phyloP scores from a whole-genome alignment of 2,329 filamentous ascomycete genomes.

The Mariannaea sp. region DNA sequence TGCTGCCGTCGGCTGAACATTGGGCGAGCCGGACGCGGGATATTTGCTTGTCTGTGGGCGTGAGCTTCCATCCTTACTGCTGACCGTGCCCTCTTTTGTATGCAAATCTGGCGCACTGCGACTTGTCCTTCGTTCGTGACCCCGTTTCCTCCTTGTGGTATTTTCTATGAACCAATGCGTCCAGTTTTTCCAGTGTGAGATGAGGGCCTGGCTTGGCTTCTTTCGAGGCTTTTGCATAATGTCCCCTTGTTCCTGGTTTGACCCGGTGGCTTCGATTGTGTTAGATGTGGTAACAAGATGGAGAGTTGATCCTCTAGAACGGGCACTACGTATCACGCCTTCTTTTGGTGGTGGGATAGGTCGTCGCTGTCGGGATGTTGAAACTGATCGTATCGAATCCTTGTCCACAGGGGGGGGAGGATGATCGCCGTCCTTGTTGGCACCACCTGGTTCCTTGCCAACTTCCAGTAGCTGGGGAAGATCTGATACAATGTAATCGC shows the following conservation, averaged over 20 bases:
- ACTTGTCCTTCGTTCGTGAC: conserved; percentile 56
- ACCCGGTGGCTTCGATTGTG: conserved; percentile 46
- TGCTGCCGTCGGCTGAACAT: conserved; percentile 47
- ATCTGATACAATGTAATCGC: conserved; percentile 70
- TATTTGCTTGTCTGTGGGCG: conserved; percentile 66
- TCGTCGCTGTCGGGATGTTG: conserved; percentile 76
- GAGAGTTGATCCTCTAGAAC: conserved; percentile 81
- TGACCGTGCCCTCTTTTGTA: conserved; percentile 53
- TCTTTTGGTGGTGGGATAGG: conserved; percentile 88
- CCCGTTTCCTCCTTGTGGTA: conserved; percentile 57
- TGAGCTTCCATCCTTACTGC: conserved; percentile 58
- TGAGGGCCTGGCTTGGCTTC: conserved; percentile 62
- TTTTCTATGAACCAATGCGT: conserved; percentile 67
- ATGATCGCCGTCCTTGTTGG: conserved; percentile 50
- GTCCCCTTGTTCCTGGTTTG: conserved; percentile 38
- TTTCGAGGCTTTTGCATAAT: conserved; percentile 55
- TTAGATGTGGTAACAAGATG: conserved; percentile 77
- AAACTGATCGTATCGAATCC: conserved; percentile 73
- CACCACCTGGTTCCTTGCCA: conserved; percentile 49
- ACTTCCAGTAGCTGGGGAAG: conserved; percentile 77
- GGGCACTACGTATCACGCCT: conserved; percentile 66
- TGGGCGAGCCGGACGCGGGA: conserved; percentile 46
- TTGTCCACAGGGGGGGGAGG: conserved; percentile 79
- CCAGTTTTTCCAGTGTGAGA: conserved; percentile 67
- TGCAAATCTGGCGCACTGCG: conserved; percentile 65